These are phyloP conservation scores for Orbilia blumenaviensis DNA, from an alignment of 2,329 filamentous ascomycete genomes.

Conservation along the genomic window DNA sequence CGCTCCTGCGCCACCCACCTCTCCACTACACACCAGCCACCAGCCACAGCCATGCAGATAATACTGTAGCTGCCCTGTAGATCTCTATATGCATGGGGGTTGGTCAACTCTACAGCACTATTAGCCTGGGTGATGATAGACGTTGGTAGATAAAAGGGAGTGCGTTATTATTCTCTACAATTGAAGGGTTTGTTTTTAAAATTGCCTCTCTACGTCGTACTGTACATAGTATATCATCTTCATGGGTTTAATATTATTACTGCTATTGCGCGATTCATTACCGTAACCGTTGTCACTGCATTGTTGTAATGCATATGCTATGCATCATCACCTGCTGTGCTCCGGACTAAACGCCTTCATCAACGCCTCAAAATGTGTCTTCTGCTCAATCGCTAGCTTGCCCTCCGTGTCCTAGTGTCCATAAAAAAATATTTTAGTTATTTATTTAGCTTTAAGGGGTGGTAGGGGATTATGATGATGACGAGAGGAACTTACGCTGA, in stretches of 20 bases:
- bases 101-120: no score
- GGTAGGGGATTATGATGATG: constrained; percentile 55
- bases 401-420: constrained; percentile 68
- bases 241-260: no score
- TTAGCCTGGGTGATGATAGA: no score
- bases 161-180: neutral
- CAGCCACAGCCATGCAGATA: neutral
- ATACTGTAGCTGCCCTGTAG: neutral
- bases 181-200: no score
- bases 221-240: no score
- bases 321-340: constrained; percentile 33
- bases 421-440: neutral
- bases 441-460: neutral
- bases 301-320: neutral
- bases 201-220: neutral
- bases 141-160: no score
- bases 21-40: no score
- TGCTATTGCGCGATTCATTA: neutral
- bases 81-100: neutral
- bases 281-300: neutral
- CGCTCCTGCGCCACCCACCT: neutral
- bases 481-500: constrained; percentile 68
- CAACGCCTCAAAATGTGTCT: constrained; percentile 75
- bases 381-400: constrained; percentile 77
- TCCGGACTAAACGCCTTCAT: constrained; percentile 65